phyloP scores from a whole-genome alignment of 192 early-diverging fungal genomes.

The Phycomyces blakesleeanus region DNA sequence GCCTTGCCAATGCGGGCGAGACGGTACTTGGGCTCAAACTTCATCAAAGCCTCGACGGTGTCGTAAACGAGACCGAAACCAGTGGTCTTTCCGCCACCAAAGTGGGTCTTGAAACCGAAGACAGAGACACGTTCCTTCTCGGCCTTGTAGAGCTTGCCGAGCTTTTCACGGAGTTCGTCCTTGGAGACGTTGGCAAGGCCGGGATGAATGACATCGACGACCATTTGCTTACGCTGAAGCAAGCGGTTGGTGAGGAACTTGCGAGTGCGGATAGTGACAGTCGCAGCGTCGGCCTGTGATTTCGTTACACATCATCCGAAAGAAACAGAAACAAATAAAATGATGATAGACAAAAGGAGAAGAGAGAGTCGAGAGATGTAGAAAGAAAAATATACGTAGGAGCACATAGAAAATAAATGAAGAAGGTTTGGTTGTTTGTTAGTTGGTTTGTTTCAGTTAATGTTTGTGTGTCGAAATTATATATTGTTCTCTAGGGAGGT shows the following conservation, averaged over 20 bases:
- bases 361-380: background rate
- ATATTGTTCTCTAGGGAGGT: background rate
- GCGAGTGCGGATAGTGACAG: constrained; percentile 95
- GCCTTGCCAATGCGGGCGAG: constrained; percentile 62
- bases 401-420: too few relatives aligned
- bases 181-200: constrained; percentile 90
- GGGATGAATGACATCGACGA: constrained; percentile 95
- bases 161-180: constrained; percentile 88
- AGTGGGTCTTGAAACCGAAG: constrained; percentile 93
- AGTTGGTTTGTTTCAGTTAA: too few relatives aligned
- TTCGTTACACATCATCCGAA: too few relatives aligned
- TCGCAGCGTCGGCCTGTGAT: constrained; percentile 41
- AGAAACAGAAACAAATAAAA: too few relatives aligned
- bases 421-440: too few relatives aligned
- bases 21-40: constrained; percentile 99
- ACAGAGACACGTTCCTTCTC: constrained; percentile 85
- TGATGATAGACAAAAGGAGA: too few relatives aligned
- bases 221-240: constrained; percentile 95
- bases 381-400: too few relatives aligned
- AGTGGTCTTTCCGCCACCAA: constrained; percentile 95
- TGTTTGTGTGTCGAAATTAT: too few relatives aligned
- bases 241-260: constrained; percentile 99
- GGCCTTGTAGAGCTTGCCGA: constrained; percentile 93
- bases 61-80: constrained; percentile 98
- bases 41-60: constrained; percentile 88